phyloP scores from a whole-genome alignment of 2,329 filamentous ascomycete genomes.

The Massarina eburnea region DNA sequence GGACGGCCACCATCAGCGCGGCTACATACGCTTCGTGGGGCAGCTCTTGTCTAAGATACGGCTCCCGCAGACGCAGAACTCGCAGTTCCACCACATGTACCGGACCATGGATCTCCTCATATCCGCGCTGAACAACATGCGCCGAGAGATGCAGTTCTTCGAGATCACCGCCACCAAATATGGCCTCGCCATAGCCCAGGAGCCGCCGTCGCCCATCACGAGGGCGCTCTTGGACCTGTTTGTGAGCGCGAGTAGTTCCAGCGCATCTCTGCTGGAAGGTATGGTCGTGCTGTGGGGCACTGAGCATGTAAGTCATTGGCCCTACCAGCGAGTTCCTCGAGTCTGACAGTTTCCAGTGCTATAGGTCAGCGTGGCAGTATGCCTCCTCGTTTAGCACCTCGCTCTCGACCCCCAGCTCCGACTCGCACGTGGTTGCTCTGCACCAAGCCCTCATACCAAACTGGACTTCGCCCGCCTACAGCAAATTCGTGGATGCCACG shows the following conservation, averaged over 20 bases:
- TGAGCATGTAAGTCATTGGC: conserved; percentile 55
- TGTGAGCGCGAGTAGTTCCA: conserved; percentile 56
- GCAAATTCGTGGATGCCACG: conserved; percentile 53
- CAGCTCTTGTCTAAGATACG: conserved; percentile 64
- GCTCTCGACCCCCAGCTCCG: conserved; percentile 41
- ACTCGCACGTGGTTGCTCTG: conserved; percentile 51
- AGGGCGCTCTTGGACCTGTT: conserved; percentile 61
- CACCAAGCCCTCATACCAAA: conserved; percentile 55
- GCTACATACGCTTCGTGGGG: conserved; percentile 68
- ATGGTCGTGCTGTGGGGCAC: conserved; percentile 77
- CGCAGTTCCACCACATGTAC: conserved; percentile 53
- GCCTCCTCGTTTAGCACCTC: conserved; percentile 47
- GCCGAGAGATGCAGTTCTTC: conserved; percentile 69
- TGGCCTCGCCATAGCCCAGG: conserved; percentile 53
- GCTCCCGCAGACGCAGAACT: conserved; percentile 51
- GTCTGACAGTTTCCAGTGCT: conserved; percentile 39
- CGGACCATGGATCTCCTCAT: conserved; percentile 64
- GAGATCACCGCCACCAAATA: conserved; percentile 64
- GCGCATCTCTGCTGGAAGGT: conserved; percentile 63
- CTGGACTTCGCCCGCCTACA: conserved; percentile 53
- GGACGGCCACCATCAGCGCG: conserved; percentile 70
- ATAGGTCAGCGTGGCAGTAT: conserved; percentile 52
- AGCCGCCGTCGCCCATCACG: conserved; percentile 52
- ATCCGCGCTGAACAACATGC: conserved; percentile 66
- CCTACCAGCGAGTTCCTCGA: not conserved